phyloP scores from a whole-genome alignment of 2,329 filamentous ascomycete species.

The Aspergillus aculeatinus region DNA sequence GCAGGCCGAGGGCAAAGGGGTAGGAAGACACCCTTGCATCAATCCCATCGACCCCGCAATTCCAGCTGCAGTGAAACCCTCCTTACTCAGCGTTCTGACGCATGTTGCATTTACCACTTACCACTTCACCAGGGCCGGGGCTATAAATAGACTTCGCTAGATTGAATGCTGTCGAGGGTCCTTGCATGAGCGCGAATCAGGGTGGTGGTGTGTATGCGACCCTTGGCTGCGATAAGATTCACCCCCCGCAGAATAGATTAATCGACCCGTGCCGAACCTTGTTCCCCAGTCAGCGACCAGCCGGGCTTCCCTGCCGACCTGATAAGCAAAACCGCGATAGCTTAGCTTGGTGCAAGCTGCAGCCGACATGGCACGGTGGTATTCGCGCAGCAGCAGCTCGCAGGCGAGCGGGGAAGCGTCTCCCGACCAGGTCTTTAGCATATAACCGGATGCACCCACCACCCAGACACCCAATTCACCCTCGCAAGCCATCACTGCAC shows the following conservation, averaged over 20 bases:
- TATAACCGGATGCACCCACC: neutral
- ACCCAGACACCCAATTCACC: neutral
- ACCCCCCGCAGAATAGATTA: neutral
- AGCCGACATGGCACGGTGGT: constrained; percentile 4
- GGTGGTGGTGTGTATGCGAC: neutral
- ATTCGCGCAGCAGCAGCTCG: neutral
- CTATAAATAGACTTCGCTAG: neutral
- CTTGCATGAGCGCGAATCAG: neutral
- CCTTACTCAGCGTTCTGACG: neutral
- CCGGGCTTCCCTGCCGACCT: neutral
- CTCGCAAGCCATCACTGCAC: neutral
- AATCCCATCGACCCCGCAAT: neutral
- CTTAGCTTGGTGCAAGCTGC: neutral
- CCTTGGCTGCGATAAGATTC: no score
- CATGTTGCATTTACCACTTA: neutral
- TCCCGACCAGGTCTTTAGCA: neutral
- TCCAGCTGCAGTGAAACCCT: neutral
- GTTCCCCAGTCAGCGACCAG: neutral
- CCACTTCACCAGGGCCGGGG: neutral
- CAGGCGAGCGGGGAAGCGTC: neutral
- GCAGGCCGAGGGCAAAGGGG: no score
- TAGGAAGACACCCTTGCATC: no score
- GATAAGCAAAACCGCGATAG: neutral
- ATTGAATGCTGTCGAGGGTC: neutral
- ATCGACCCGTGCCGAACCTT: neutral